Conservation (phyloP, 1,284 basidiomycete genomes). For the Cystobasidium slooffiae region DNA sequence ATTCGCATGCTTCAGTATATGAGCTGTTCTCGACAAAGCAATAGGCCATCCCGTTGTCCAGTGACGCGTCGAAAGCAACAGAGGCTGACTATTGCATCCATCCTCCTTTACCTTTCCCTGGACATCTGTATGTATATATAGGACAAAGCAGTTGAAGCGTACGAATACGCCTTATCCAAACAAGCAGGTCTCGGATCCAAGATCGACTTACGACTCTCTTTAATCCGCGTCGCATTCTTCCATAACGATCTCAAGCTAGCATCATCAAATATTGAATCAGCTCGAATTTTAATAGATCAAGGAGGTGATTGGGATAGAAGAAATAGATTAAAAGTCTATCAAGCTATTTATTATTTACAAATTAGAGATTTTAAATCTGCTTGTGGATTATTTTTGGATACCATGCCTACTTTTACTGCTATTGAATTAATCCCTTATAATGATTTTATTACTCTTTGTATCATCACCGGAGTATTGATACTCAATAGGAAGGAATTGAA, state of each 20-base stretch:
- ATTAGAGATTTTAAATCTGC: constrained; percentile 70
- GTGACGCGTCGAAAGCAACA: too few relatives aligned
- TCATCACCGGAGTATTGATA: constrained; percentile 77
- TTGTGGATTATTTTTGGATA: constrained; percentile 80
- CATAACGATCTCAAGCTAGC: constrained; percentile 80
- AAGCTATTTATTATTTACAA: constrained; percentile 80
- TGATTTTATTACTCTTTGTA: constrained; percentile 85
- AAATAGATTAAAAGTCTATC: constrained; percentile 95
- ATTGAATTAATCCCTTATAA: constrained; percentile 87
- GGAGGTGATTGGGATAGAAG: constrained; percentile 98
- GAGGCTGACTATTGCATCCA: too few relatives aligned
- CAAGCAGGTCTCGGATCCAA: constrained; percentile 89
- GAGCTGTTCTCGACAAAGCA: too few relatives aligned
- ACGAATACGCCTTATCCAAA: constrained; percentile 85
- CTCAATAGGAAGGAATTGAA: constrained; percentile 85
- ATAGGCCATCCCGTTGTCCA: too few relatives aligned
- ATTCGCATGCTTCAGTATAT: too few relatives aligned
- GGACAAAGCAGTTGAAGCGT: constrained; percentile 77
- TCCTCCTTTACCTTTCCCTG: too few relatives aligned
- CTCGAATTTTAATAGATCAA: constrained; percentile 85
- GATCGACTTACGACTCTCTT: constrained; percentile 88
- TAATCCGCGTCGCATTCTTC: constrained; percentile 90
- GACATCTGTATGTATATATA: constrained; percentile 51
- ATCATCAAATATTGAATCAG: constrained; percentile 73
- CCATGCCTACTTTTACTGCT: constrained; percentile 91